Evolutionary conservation across 2,329 filamentous ascomycete genomes (phyloP), one percentile per base, ranked within the genome.

Genomic region (Graphilbum fragrans): DNA sequence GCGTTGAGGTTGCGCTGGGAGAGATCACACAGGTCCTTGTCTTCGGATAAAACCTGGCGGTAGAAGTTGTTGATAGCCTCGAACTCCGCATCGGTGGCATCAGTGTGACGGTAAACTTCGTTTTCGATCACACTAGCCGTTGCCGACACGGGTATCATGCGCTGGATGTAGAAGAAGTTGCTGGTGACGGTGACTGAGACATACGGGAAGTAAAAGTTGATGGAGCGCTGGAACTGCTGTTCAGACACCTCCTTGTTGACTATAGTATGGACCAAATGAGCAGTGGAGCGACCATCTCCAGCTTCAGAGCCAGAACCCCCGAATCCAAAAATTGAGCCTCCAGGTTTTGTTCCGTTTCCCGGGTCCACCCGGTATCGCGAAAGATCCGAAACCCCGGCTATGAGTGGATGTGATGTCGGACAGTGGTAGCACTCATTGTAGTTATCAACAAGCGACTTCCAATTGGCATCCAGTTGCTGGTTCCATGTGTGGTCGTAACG

Each of bases 401-500:
- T 60, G 41, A 65, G 59, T 1, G 67, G 67, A 44, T 70, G 67
- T 2, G 64, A 62, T 2, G 63, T 69, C 31, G 62, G 59, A 49
- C 67, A 70, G 52, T 71, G 68, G 50, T 70, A 71, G 53, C 51
- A 53, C 33, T 52, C 66, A 50, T 71, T 70, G 55, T 66, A 70
- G 51, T 70, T 69, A 47, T 71, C 67, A 20, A 60, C 55, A 8
- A 65, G 50, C 5, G 50, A 50, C 46, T 64, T 65, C 61, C 62
- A 65, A 45, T 63, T 64, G 38, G 59, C 58, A 1, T 56, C 52
- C 4, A 58, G 52, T 11, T 55, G 51, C 44, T 59, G 50, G 6
- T 58, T 55, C 56, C 47, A 49, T 10, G 34, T 33, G 27, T 49
- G 47, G 34, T 49, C 47, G 20, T 43, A 55, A 8, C 40, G 37